Evolutionary conservation across 345 rosid species (phyloP), one percentile per base, ranked within the genome.

Genomic region (Citrus unshiu): DNA sequence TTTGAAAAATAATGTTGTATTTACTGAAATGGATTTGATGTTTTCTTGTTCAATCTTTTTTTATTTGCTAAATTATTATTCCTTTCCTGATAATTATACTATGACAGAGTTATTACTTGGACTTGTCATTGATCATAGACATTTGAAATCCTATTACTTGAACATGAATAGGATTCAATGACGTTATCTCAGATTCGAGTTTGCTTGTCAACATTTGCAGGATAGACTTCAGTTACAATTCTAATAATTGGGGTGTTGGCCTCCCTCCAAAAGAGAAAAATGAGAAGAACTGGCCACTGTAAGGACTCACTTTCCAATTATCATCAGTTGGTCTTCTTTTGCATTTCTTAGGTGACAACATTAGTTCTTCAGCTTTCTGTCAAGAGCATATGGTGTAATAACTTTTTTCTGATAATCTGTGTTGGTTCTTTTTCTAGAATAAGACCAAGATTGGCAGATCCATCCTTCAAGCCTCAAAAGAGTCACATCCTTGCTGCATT

Each of bases 171-270:
- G 30, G 66, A 49, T 51, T 70, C 46, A 51, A 10, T 40, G 32
- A 29, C 21, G 2, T 74, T 66, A n/a, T 49, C 32, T 40, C 35
- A 72, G 34, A 25, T 60, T 79, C 29, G 14, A 40, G 37, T 68
- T 24, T 72, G 10, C 75, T 73, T 62, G 54, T 77, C 66, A 46
- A 68, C 68, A 46, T 72, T 83, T 81, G 66, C 89, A 95, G 98
- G 89, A 81, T 93, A 78, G 98, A 95, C 82, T 95, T 95, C 87
- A 86, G 86, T 67, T 95, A 89, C 88, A 84, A 80, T 66, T 87
- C 91, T 73, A 93, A 87, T 85, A 95, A 93, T 59, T 95, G 99
- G 99, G 99, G 92, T 66, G 88, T 93, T 67, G 99, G 99, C 66
- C 98, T 95, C 84, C 99, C 99, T 78, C 97, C 95, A 46, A 91